A percentile compares a stretch with the other conserved stretches of the same genome.
phyloP scores from a whole-genome alignment of 768 basidiomycete species.

The Phanerodontia chrysosporium region DNA sequence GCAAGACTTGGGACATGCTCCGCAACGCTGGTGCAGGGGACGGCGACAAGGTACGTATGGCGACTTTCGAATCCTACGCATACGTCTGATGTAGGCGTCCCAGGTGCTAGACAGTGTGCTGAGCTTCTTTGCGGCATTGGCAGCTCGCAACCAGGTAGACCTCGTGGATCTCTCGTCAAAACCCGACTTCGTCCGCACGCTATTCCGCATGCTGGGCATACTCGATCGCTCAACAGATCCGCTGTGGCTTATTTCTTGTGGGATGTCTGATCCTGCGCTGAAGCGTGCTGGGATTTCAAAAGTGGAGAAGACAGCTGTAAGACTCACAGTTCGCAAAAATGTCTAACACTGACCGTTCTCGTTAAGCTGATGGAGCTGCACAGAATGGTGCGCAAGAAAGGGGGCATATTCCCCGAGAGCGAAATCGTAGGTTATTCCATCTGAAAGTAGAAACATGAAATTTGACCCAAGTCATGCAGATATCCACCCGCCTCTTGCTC shows the following conservation, averaged over 20 bases:
- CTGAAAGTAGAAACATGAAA: not conserved
- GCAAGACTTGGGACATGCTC: slow-evolving; percentile 66
- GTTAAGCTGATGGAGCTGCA: slow-evolving; percentile 23
- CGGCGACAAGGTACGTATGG: slow-evolving; percentile 48
- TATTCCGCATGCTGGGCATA: slow-evolving; percentile 22
- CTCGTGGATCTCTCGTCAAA: slow-evolving; percentile 49
- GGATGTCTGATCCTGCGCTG: slow-evolving; percentile 37
- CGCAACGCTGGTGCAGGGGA: slow-evolving; percentile 52
- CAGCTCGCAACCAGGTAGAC: slow-evolving; percentile 54
- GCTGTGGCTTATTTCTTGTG: slow-evolving; percentile 38
- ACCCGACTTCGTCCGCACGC: slow-evolving; percentile 24
- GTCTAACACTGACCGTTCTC: not conserved
- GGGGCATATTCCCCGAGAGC: slow-evolving; percentile 21
- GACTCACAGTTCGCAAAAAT: slow-evolving; percentile 19
- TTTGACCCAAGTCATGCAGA: slow-evolving; percentile 29
- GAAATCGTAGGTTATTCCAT: slow-evolving; percentile 28
- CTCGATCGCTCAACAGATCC: slow-evolving; percentile 38
- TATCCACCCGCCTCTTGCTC: slow-evolving; percentile 52
- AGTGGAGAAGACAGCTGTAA: slow-evolving; percentile 53
- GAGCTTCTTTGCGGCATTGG: slow-evolving; percentile 56
- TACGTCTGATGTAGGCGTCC: no score
- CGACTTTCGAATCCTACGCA: not conserved
- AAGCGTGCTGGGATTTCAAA: slow-evolving; percentile 51
- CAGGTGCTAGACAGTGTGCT: slow-evolving; percentile 68
- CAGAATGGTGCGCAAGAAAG: slow-evolving; percentile 32